These are phyloP conservation scores for Ascochyta viciae-villosae DNA, from an alignment of 2,329 filamentous ascomycete species.

Conservation along the genomic window DNA sequence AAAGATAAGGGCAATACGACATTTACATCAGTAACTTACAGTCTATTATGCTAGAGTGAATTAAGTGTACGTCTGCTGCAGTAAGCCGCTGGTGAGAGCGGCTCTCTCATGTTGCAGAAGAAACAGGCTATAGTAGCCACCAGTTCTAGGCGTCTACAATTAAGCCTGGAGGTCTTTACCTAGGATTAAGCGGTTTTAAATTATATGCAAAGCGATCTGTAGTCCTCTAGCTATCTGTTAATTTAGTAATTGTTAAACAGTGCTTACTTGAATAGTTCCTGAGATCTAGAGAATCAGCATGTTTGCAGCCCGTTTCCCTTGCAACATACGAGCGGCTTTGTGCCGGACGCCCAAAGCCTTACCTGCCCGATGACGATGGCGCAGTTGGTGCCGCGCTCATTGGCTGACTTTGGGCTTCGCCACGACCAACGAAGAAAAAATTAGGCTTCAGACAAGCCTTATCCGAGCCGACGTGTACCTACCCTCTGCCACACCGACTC, in stretches of 20 bases:
- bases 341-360: conserved; percentile 17
- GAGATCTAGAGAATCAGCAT: too few species aligned
- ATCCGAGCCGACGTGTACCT: conserved; percentile 13
- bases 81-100: not conserved
- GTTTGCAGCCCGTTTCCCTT: too few species aligned
- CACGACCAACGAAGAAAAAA: conserved; percentile 33
- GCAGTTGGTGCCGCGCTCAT: conserved; percentile 23
- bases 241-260: too few species aligned
- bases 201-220: too few species aligned
- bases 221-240: too few species aligned
- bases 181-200: too few species aligned
- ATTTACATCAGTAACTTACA: not conserved
- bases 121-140: too few species aligned
- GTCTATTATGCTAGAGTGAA: too few species aligned
- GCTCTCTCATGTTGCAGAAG: too few species aligned
- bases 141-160: too few species aligned
- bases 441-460: conserved; percentile 27
- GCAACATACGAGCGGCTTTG: not conserved
- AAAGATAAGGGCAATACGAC: conserved; percentile 17
- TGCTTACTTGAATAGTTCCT: too few species aligned
- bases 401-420: conserved; percentile 26
- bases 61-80: not conserved
- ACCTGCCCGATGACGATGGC: conserved; percentile 30
- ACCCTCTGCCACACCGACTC: conserved; percentile 4
- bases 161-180: too few species aligned